Conservation (phyloP, 495 filamentous ascomycete species). For the Hypoxylon lienhwacheense region DNA sequence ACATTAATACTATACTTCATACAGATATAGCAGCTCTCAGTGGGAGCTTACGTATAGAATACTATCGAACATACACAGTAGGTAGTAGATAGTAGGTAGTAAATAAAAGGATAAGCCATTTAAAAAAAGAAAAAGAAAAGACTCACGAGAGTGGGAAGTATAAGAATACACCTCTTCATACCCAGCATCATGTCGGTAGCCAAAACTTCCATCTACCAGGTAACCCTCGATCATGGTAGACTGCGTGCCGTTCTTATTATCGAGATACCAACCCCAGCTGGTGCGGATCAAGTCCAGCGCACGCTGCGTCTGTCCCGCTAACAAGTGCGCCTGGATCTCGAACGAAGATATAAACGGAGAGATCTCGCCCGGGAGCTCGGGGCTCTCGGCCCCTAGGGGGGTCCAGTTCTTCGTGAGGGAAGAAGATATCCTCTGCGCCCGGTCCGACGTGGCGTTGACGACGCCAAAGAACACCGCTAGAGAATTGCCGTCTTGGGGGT, state of each 20-base stretch:
- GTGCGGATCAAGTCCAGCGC: conserved; percentile 62
- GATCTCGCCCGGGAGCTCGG: conserved; percentile 62
- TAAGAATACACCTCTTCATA: conserved; percentile 55
- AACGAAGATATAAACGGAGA: conserved; percentile 66
- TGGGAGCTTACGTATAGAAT: no score
- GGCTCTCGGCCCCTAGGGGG: conserved; percentile 59
- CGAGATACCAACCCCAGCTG: conserved; percentile 66
- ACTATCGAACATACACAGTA: no score
- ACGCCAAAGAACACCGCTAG: conserved; percentile 49
- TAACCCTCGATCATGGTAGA: conserved; percentile 68
- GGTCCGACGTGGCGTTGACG: conserved; percentile 29
- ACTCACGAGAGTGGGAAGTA: conserved; percentile 55
- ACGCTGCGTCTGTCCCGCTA: conserved; percentile 51
- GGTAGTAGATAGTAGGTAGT: no score
- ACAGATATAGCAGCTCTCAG: no score
- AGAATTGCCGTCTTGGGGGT: conserved; percentile 59
- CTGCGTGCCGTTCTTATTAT: conserved; percentile 62
- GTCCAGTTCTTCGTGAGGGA: conserved; percentile 58
- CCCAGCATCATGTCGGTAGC: conserved; percentile 58
- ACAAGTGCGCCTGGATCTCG: conserved; percentile 65
- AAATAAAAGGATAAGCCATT: no score
- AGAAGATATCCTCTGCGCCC: conserved; percentile 47
- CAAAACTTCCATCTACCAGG: conserved; percentile 57
- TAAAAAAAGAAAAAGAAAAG: no score
- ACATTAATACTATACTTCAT: no score